These are phyloP conservation scores for Russula ochroleuca DNA, from an alignment of 768 basidiomycete genomes.

Conservation along the genomic window DNA sequence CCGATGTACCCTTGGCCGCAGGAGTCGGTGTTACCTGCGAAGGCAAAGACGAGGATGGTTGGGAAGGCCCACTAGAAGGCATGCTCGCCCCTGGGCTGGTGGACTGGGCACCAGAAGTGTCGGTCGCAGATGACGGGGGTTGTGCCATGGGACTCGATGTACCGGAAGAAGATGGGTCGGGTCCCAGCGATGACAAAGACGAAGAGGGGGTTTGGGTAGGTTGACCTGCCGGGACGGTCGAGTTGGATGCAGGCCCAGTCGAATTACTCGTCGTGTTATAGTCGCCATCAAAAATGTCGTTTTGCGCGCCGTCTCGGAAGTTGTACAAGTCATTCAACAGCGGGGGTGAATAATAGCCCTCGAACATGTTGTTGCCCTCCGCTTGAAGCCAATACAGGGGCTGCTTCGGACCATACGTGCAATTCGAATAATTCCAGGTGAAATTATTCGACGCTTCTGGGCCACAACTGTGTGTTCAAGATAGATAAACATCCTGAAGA, in stretches of 20 bases:
- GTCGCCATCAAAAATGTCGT: constrained; percentile 36
- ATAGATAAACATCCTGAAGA: not conserved
- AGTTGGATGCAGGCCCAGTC: not conserved
- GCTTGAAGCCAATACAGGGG: constrained; percentile 42
- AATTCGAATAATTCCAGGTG: constrained; percentile 35
- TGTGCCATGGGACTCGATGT: too few species aligned
- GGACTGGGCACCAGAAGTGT: too few species aligned
- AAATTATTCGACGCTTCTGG: constrained; percentile 31
- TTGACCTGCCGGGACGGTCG: not conserved
- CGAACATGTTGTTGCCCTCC: constrained; percentile 40
- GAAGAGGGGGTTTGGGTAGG: not conserved
- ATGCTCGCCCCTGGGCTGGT: too few species aligned
- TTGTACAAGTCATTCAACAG: constrained; percentile 40
- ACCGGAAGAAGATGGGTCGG: too few species aligned
- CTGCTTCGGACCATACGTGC: constrained; percentile 39
- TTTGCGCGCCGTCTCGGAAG: constrained; percentile 44
- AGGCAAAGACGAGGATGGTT: too few species aligned
- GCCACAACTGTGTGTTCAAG: constrained; percentile 32
- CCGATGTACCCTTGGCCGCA: too few species aligned
- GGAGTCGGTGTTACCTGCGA: too few species aligned
- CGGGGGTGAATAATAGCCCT: constrained; percentile 34
- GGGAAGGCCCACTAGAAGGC: too few species aligned
- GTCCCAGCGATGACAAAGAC: too few species aligned
- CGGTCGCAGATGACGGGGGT: too few species aligned
- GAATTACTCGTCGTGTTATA: not conserved